phyloP scores from a whole-genome alignment of 768 basidiomycete species.

The Terana coerulea region DNA sequence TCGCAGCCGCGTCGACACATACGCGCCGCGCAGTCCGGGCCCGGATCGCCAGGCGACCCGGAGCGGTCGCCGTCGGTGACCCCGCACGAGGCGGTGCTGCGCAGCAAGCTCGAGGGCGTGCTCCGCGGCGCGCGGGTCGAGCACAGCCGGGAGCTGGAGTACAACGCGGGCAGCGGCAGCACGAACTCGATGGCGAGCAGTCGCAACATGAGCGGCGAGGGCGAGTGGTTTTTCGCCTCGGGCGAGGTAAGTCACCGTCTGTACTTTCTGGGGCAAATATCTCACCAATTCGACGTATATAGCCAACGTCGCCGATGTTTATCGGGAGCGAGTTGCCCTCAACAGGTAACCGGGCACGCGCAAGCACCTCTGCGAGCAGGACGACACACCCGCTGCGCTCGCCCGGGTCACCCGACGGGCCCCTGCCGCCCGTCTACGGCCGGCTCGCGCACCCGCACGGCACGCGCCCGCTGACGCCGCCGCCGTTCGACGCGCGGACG shows the following conservation, averaged over 20 bases:
- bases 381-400: too few relatives aligned
- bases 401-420: constrained; percentile 12
- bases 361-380: too few relatives aligned
- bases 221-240: constrained; percentile 24
- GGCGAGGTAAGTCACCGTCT: constrained; percentile 11
- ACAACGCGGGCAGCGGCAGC: constrained; percentile 21
- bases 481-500: constrained; percentile 59
- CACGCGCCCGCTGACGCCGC: constrained; percentile 24
- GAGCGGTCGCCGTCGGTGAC: constrained; percentile 21
- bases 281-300: not conserved
- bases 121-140: constrained; percentile 29
- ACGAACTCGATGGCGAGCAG: constrained; percentile 27
- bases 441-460: constrained; percentile 8
- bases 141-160: constrained; percentile 16
- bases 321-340: too few relatives aligned
- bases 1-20: constrained; percentile 7
- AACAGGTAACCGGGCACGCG: constrained; percentile 3
- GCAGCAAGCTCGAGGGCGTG: constrained; percentile 49
- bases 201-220: constrained; percentile 25
- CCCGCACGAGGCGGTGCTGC: constrained; percentile 53
- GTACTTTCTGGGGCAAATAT: not conserved
- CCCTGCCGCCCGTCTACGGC: constrained; percentile 5
- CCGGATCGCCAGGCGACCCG: constrained; percentile 15
- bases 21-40: constrained; percentile 8
- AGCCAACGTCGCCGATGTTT: not conserved